Evolutionary conservation across 352 stramenopile genomes (phyloP), one percentile per base, ranked within the genome.

Genomic region (Phytopythium kandeliae): DNA sequence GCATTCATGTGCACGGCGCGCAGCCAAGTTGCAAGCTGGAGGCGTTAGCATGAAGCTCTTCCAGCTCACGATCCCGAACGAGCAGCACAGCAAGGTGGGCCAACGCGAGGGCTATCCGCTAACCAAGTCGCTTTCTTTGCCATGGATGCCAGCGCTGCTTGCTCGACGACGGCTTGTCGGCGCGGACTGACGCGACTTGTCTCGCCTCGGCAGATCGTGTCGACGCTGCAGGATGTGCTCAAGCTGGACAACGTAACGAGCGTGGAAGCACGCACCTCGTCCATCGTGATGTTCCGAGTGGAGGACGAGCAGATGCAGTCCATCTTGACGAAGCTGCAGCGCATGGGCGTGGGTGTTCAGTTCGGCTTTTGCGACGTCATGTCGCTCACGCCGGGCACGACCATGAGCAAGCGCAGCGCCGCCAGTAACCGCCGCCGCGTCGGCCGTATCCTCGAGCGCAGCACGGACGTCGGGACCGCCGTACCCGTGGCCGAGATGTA

Each of bases 21-120:
- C n/a, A n/a, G n/a, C n/a, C n/a, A n/a, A n/a, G n/a, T n/a, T n/a
- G n/a, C n/a, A n/a, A n/a, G n/a, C n/a, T n/a, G n/a, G n/a, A n/a
- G n/a, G n/a, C n/a, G n/a, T n/a, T n/a, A n/a, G n/a, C 26, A 92
- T 91, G 82, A 92, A 92, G 79, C 82, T 92, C 58, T 92, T 92
- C 74, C 82, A 92, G 65, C 78, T 92, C 45, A 92, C 82, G 55
- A 67, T 92, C 41, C 82, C 82, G 22, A 91, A 92, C 54, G 79
- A 92, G 38, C 78, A 89, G 63, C 79, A 92, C 43, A 61, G 72
- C 62, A 86, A 87, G 60, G 79, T 83, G 33, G 13, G 57, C 24
- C 11, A 24, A 21, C 30, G 19, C 19, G 1, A 16, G 7, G 28
- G 5, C 28, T 10, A 11, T 10, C 28, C 10, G 5, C 28, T 33